These are phyloP conservation scores for Leccinum pachyderme DNA, from an alignment of 1,284 basidiomycete genomes.

Conservation along the genomic window DNA sequence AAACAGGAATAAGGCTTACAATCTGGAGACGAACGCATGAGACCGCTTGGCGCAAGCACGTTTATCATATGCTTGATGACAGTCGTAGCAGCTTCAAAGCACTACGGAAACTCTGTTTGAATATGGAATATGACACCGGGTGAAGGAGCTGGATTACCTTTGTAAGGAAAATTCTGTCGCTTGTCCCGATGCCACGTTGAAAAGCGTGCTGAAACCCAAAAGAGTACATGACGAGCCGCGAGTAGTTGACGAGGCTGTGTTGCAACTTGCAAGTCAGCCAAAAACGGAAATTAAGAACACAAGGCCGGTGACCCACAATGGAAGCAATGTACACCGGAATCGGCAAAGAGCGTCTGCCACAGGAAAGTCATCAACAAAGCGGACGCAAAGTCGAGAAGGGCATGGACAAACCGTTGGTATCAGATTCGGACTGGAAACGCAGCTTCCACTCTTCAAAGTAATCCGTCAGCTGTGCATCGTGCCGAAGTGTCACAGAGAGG, in stretches of 20 bases:
- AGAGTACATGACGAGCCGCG: conserved; percentile 81
- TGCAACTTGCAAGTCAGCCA: conserved; percentile 15
- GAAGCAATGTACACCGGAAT: conserved; percentile 68
- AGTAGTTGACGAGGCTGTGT: conserved; percentile 67
- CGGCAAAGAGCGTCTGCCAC: conserved; percentile 52
- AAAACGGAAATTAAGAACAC: not conserved
- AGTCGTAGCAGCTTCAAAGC: conserved; percentile 65
- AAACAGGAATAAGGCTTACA: conserved; percentile 39
- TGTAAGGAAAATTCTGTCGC: conserved; percentile 65
- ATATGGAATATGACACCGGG: not conserved
- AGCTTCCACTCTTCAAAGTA: conserved; percentile 65
- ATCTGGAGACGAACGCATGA: conserved; percentile 81
- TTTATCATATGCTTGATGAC: conserved; percentile 69
- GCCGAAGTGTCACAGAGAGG: conserved; percentile 54
- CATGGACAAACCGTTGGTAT: conserved; percentile 43
- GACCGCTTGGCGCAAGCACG: conserved; percentile 65
- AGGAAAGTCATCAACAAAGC: conserved; percentile 1
- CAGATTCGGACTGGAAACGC: conserved; percentile 56
- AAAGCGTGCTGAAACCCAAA: conserved; percentile 84
- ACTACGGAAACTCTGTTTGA: conserved; percentile 34
- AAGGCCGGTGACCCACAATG: conserved; percentile 55
- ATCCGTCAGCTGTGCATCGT: conserved; percentile 55
- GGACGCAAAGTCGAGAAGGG: not conserved
- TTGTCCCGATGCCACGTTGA: conserved; percentile 60
- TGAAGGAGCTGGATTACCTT: conserved; percentile 45